A percentile compares a stretch with the other conserved stretches of the same genome.
These are phyloP conservation scores for Picea sitchensis DNA, from an alignment of 75 land plant genomes.

Conservation along the genomic window DNA sequence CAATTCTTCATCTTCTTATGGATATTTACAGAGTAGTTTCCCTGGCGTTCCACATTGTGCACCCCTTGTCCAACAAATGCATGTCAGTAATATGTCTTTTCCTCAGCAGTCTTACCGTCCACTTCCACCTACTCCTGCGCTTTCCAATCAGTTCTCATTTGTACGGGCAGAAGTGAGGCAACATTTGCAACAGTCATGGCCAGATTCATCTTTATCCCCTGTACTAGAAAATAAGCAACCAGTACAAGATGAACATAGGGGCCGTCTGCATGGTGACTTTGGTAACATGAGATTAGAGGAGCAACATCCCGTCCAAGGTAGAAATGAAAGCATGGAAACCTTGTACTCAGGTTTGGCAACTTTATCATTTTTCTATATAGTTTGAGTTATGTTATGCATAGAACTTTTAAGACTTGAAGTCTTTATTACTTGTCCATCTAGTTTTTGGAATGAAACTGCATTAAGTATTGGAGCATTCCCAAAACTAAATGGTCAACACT, in stretches of 20 bases:
- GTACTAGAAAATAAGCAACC: constrained; percentile 12
- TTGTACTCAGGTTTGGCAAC: constrained; percentile 22
- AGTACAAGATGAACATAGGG: constrained; percentile 12
- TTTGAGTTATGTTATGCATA: background rate
- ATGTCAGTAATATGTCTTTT: constrained; percentile 12
- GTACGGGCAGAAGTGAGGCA: constrained; percentile 31
- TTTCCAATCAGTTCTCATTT: constrained; percentile 63
- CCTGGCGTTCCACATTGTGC: constrained; percentile 1
- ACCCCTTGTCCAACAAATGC: constrained; percentile 4
- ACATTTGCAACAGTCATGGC: constrained; percentile 17
- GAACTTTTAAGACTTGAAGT: background rate
- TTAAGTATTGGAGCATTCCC: no score
- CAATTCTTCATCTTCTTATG: constrained; percentile 5
- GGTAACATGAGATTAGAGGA: constrained; percentile 1
- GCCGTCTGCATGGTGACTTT: constrained; percentile 14
- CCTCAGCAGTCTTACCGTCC: constrained; percentile 19
- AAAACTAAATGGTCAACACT: no score
- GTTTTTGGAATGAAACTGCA: no score
- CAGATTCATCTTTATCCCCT: constrained; percentile 16
- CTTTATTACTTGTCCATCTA: no score
- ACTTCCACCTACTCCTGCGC: constrained; percentile 23
- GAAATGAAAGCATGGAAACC: constrained; percentile 3
- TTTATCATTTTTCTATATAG: background rate
- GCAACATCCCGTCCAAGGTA: background rate
- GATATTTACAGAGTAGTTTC: background rate